These are phyloP conservation scores for Floccularia luteovirens DNA, from an alignment of 768 basidiomycete genomes.

Conservation along the genomic window DNA sequence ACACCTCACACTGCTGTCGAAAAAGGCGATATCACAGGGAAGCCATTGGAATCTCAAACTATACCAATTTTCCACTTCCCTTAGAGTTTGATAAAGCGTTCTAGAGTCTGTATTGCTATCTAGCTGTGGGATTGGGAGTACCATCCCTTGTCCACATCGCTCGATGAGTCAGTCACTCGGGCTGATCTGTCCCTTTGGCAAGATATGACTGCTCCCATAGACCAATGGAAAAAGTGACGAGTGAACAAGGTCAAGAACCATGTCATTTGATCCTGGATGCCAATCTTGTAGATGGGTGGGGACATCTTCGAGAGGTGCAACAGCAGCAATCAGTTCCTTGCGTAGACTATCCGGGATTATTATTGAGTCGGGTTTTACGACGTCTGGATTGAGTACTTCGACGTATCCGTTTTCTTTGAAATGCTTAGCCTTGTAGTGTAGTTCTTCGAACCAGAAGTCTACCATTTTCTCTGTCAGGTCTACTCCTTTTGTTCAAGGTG, in stretches of 20 bases:
- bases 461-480: constrained; percentile 5
- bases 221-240: background rate
- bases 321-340: background rate
- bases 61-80: background rate
- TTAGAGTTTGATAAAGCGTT: no score
- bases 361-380: background rate
- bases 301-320: background rate
- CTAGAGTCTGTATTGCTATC: background rate
- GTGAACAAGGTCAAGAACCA: background rate
- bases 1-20: background rate
- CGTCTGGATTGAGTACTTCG: background rate
- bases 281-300: background rate
- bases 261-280: background rate
- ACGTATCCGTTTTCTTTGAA: background rate
- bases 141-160: background rate
- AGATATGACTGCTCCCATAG: background rate
- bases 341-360: background rate
- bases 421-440: background rate
- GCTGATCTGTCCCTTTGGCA: background rate
- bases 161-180: background rate
- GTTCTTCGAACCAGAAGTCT: background rate
- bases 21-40: background rate
- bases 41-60: background rate
- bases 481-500: background rate
- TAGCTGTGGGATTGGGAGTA: background rate